Conservation (phyloP, 2,329 filamentous ascomycete genomes). For the Penicillium occitanis region DNA sequence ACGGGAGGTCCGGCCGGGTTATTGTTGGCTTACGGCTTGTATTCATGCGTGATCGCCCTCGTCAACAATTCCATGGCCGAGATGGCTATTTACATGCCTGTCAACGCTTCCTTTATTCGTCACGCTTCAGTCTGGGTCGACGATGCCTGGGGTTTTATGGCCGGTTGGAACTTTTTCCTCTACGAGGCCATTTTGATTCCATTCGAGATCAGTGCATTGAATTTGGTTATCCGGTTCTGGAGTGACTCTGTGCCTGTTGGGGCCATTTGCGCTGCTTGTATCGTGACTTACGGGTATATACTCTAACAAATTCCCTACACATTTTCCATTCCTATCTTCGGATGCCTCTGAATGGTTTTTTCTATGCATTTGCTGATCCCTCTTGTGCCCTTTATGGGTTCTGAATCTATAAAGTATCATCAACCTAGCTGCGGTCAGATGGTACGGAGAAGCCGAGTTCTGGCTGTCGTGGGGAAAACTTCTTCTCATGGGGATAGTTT, state of each 20-base stretch:
- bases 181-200: constrained; percentile 16
- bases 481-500: constrained; percentile 53
- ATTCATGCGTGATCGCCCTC: constrained; percentile 36
- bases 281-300: constrained; percentile 59
- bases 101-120: constrained; percentile 76
- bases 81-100: constrained; percentile 80
- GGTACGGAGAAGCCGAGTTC: constrained; percentile 64
- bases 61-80: constrained; percentile 61
- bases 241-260: constrained; percentile 45
- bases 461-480: constrained; percentile 63
- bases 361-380: neutral
- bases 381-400: constrained; percentile 55
- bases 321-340: neutral
- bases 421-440: constrained; percentile 58
- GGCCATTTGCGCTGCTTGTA: constrained; percentile 61
- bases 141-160: constrained; percentile 79
- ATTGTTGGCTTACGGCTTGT: constrained; percentile 35
- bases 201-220: constrained; percentile 21
- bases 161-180: constrained; percentile 55
- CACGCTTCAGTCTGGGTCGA: constrained; percentile 79
- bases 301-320: constrained; percentile 44
- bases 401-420: constrained; percentile 60
- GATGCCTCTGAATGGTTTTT: neutral
- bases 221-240: constrained; percentile 8
- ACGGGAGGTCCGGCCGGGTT: constrained; percentile 41